These are phyloP conservation scores for Chlorencoelia australis DNA, from an alignment of 2,329 filamentous ascomycete genomes.

Conservation along the genomic window DNA sequence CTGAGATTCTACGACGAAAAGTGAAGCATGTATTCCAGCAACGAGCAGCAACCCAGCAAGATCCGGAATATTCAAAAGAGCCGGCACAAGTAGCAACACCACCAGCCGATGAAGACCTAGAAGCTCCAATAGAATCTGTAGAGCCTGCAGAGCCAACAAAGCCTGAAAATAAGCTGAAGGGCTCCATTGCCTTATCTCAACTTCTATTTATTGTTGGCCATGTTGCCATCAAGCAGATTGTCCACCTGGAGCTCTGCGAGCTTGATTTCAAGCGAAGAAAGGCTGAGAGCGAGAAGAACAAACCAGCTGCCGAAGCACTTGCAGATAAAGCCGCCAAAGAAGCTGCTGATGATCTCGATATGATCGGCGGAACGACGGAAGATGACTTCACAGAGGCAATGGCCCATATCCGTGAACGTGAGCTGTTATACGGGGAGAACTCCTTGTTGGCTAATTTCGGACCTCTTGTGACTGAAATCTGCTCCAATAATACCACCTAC, in stretches of 20 bases:
- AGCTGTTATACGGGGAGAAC: conserved; percentile 71
- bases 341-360: conserved; percentile 81
- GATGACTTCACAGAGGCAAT: conserved; percentile 88
- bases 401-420: conserved; percentile 72
- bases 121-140: conserved; percentile 11
- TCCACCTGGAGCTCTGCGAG: conserved; percentile 94
- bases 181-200: conserved; percentile 72
- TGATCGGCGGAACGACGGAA: conserved; percentile 93
- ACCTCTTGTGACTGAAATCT: conserved; percentile 84
- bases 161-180: conserved; percentile 44
- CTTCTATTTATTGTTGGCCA: conserved; percentile 92
- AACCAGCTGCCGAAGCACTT: conserved; percentile 32
- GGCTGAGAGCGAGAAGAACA: conserved; percentile 71
- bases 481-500: conserved; percentile 88
- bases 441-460: conserved; percentile 87
- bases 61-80: conserved; percentile 27
- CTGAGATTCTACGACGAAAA: conserved; percentile 79
- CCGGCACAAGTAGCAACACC: conserved; percentile 5
- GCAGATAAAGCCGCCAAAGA: conserved; percentile 47
- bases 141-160: conserved; percentile 17
- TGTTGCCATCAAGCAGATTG: conserved; percentile 97
- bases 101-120: conserved; percentile 5
- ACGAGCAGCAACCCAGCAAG: conserved; percentile 16
- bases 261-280: conserved; percentile 96
- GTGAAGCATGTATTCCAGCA: conserved; percentile 66